phyloP scores from a whole-genome alignment of 345 rosid genomes.

The Hibiscus mutabilis region DNA sequence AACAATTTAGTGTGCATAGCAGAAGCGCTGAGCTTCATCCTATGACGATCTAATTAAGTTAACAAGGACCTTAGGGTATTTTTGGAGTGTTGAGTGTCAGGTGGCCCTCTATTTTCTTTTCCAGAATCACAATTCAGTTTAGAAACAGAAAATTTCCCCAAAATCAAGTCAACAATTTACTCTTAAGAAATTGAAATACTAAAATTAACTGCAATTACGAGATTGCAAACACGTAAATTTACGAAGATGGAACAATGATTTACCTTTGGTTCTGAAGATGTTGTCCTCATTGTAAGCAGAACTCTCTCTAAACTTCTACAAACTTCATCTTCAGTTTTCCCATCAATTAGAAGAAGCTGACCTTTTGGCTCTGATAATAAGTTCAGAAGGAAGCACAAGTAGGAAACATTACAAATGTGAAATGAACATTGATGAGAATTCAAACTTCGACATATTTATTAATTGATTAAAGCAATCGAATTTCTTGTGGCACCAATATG shows the following conservation, averaged over 20 bases:
- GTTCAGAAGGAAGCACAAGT: neutral
- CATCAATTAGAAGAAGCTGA: slow-evolving; percentile 90
- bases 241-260: slow-evolving; percentile 14
- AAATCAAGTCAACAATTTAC: neutral
- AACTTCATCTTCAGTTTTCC: slow-evolving; percentile 91
- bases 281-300: slow-evolving; percentile 89
- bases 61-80: neutral
- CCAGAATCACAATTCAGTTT: neutral
- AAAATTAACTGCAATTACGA: neutral
- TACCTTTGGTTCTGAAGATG: slow-evolving; percentile 94
- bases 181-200: neutral
- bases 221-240: neutral
- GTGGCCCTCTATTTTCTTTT: neutral
- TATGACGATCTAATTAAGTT: neutral
- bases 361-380: slow-evolving; percentile 78
- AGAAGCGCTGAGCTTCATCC: neutral
- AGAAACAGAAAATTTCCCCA: neutral
- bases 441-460: neutral
- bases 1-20: slow-evolving; percentile 4
- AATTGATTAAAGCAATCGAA: neutral
- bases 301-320: slow-evolving; percentile 85
- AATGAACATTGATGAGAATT: neutral
- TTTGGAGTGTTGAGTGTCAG: neutral
- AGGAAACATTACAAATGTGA: neutral
- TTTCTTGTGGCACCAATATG: neutral